A percentile compares a stretch with the other conserved stretches of the same genome.
These are phyloP conservation scores for Amylocystis lapponica DNA, from an alignment of 768 basidiomycete genomes.

Conservation along the genomic window DNA sequence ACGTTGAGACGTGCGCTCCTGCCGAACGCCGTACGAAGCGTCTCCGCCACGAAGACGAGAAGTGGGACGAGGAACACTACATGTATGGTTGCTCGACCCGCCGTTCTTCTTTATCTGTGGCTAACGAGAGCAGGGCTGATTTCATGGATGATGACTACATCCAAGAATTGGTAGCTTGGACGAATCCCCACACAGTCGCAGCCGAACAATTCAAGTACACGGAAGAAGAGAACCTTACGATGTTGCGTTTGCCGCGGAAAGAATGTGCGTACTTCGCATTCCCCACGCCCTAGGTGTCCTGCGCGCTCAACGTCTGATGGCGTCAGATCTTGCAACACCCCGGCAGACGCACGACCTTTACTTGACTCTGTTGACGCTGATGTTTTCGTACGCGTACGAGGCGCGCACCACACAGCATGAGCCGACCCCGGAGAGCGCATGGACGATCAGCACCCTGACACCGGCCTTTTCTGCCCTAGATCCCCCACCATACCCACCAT, in stretches of 20 bases:
- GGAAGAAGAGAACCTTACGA: conserved; percentile 63
- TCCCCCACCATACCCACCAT: conserved; percentile 44
- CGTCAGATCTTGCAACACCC: conserved; percentile 53
- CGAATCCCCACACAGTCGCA: conserved; percentile 43
- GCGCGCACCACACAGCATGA: conserved; percentile 71
- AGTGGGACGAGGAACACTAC: conserved; percentile 83
- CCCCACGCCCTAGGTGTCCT: not conserved
- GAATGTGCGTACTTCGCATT: conserved; percentile 37
- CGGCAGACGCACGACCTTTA: conserved; percentile 58
- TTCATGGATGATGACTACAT: conserved; percentile 75
- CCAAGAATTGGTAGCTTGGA: conserved; percentile 62
- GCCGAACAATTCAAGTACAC: conserved; percentile 46
- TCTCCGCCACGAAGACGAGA: conserved; percentile 59
- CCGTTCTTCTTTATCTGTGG: not conserved
- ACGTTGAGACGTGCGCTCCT: conserved; percentile 51
- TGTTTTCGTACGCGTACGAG: conserved; percentile 83
- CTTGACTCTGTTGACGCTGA: conserved; percentile 59
- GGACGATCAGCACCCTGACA: conserved; percentile 71
- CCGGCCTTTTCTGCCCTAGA: conserved; percentile 83
- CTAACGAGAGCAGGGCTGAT: conserved; percentile 55
- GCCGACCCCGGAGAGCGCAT: conserved; percentile 83
- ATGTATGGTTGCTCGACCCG: conserved; percentile 44
- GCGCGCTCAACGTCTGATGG: not conserved
- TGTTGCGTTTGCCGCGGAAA: conserved; percentile 50
- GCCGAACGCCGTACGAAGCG: conserved; percentile 50